Evolutionary conservation across 495 filamentous ascomycete species (phyloP).

Genomic region (Penicillium odoratum): DNA sequence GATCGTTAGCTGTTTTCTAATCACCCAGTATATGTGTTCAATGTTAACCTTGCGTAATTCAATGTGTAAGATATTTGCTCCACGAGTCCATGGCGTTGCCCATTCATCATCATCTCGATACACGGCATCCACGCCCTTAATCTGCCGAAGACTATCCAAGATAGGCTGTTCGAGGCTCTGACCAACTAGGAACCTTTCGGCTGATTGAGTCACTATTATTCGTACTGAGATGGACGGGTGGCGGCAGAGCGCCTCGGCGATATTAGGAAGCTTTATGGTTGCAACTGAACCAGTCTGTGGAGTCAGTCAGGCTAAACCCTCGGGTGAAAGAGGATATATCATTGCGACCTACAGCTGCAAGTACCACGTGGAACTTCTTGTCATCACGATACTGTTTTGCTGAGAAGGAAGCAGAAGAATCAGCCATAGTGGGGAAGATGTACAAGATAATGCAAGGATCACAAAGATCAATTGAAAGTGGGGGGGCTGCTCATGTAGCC

Average conservation of each 20-base stretch:
- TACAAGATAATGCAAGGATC: not conserved
- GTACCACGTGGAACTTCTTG: constrained; percentile 72
- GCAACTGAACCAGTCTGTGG: constrained; percentile 67
- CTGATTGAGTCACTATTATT: constrained; percentile 71
- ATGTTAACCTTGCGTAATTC: constrained; percentile 57
- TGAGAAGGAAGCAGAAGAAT: constrained; percentile 19
- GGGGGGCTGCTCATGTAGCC: too few species aligned
- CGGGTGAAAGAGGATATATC: not conserved
- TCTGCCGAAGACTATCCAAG: constrained; percentile 47
- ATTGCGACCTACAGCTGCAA: constrained; percentile 54
- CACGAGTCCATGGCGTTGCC: constrained; percentile 66
- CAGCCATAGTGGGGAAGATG: not conserved
- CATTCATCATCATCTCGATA: constrained; percentile 82
- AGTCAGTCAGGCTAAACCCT: not conserved
- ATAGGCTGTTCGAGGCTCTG: constrained; percentile 70
- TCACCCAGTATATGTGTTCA: not conserved
- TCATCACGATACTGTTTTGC: constrained; percentile 48
- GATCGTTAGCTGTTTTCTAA: not conserved
- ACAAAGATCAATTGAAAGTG: not conserved
- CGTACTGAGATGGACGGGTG: constrained; percentile 66
- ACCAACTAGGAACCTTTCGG: constrained; percentile 67
- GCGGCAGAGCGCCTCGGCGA: constrained; percentile 59
- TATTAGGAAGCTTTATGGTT: constrained; percentile 83
- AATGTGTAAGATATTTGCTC: constrained; percentile 72
- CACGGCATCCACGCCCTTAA: constrained; percentile 66